phyloP scores from a whole-genome alignment of 164 flowering plant species.

The Kingdonia uniflora region DNA sequence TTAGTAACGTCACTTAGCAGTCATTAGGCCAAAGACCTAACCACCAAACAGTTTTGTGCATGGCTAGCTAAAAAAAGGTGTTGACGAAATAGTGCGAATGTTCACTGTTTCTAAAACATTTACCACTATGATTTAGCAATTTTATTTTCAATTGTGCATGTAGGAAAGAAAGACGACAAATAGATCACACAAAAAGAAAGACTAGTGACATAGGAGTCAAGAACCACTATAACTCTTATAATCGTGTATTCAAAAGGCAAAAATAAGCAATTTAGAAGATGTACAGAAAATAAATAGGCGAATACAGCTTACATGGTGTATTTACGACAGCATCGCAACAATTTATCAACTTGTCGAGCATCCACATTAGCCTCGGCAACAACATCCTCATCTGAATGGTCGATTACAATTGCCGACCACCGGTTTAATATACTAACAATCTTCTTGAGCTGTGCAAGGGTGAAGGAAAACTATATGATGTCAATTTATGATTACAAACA shows the following conservation, averaged over 20 bases:
- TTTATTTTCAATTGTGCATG: too few species aligned
- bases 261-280: not conserved
- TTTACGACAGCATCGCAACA: conserved; percentile 43
- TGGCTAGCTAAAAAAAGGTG: too few species aligned
- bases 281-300: not conserved
- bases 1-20: too few species aligned
- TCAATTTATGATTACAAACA: not conserved
- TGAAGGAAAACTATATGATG: conserved; percentile 24
- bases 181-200: not conserved
- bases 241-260: too few species aligned
- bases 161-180: not conserved
- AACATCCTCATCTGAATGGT: conserved; percentile 3
- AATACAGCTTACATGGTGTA: conserved; percentile 16
- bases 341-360: conserved; percentile 26
- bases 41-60: too few species aligned
- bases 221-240: not conserved
- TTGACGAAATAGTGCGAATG: too few species aligned
- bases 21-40: too few species aligned
- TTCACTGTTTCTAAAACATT: too few species aligned
- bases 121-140: too few species aligned
- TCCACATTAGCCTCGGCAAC: conserved; percentile 12
- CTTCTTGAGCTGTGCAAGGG: conserved; percentile 38
- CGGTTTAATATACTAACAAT: conserved; percentile 35
- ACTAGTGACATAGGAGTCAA: not conserved
- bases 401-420: conserved; percentile 32